Conservation (phyloP, 2,329 filamentous ascomycete genomes). For the Colletotrichum phormii region DNA sequence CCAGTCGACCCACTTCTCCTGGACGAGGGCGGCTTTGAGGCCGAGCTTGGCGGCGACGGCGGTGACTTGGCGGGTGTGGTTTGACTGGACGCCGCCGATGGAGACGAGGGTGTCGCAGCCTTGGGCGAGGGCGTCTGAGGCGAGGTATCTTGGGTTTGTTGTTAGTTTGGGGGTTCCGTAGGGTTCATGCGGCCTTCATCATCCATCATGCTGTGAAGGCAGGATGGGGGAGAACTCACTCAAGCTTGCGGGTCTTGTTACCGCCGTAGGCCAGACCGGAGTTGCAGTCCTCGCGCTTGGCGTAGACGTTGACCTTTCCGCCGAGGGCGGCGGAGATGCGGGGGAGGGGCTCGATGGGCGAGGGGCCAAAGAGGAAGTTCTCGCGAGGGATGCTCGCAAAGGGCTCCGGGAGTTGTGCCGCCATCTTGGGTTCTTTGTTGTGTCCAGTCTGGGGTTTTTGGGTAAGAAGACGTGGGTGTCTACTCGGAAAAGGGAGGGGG, state of each 20-base stretch:
- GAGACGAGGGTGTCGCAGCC: constrained; percentile 72
- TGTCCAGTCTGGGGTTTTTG: too few relatives aligned
- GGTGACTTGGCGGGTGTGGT: constrained; percentile 76
- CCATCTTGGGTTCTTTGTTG: constrained; percentile 1
- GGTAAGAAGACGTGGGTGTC: constrained; percentile 9
- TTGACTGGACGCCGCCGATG: constrained; percentile 76
- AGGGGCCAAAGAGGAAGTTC: constrained; percentile 73
- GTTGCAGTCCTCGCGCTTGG: constrained; percentile 79
- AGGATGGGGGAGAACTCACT: constrained; percentile 51
- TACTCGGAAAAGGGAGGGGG: background rate
- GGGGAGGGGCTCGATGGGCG: constrained; percentile 75
- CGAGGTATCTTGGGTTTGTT: constrained; percentile 63
- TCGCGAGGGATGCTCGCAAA: constrained; percentile 73
- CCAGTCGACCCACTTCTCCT: constrained; percentile 78
- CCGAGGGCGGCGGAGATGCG: constrained; percentile 72
- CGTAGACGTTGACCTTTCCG: constrained; percentile 71
- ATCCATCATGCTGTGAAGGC: too few relatives aligned
- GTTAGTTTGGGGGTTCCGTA: background rate
- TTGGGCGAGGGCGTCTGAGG: constrained; percentile 69
- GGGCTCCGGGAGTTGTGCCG: constrained; percentile 63
- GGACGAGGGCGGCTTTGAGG: constrained; percentile 67
- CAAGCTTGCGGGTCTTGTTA: constrained; percentile 77
- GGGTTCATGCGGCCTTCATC: background rate
- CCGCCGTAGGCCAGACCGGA: constrained; percentile 75
- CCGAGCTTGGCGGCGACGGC: constrained; percentile 70